These are phyloP conservation scores for Podaxis pistillaris DNA, from an alignment of 768 basidiomycete genomes.

Conservation along the genomic window DNA sequence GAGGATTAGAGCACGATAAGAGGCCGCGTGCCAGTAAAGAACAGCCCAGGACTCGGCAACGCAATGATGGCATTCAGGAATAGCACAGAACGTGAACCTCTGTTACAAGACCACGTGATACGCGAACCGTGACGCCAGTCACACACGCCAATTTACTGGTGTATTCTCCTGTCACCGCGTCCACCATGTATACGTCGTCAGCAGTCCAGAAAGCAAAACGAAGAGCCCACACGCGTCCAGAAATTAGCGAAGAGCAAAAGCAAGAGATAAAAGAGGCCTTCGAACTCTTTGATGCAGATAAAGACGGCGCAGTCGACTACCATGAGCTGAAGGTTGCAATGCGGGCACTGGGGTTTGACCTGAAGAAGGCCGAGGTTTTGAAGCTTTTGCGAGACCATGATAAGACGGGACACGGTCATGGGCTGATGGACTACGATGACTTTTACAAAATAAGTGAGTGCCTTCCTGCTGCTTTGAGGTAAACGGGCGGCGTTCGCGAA, in stretches of 20 bases:
- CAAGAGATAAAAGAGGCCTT: conserved; percentile 99
- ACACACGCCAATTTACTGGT: conserved; percentile 8
- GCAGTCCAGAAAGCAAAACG: conserved; percentile 73
- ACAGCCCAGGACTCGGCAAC: not conserved
- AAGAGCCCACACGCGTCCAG: conserved; percentile 73
- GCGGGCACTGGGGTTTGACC: conserved; percentile 94
- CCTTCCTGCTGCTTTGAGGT: not conserved
- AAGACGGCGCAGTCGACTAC: conserved; percentile 94
- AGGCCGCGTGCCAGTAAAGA: not conserved
- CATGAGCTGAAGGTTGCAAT: conserved; percentile 99
- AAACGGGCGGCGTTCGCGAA: not conserved
- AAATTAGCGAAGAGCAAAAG: conserved; percentile 85
- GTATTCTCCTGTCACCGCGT: conserved; percentile 11
- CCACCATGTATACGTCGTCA: conserved; percentile 60
- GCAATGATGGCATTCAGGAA: not conserved
- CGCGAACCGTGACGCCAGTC: conserved; percentile 5
- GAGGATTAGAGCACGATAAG: conserved; percentile 2
- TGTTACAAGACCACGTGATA: conserved; percentile 4
- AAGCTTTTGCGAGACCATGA: conserved; percentile 92
- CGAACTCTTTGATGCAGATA: conserved; percentile 98
- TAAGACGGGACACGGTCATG: conserved; percentile 72
- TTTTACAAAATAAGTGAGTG: conserved; percentile 91
- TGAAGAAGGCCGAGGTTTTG: conserved; percentile 98
- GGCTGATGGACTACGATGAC: conserved; percentile 89
- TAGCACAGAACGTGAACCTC: not conserved